Evolutionary conservation across 139 green algal genomes (phyloP), one percentile per base, ranked within the genome.

Genomic region (Chlorella sorokiniana): DNA sequence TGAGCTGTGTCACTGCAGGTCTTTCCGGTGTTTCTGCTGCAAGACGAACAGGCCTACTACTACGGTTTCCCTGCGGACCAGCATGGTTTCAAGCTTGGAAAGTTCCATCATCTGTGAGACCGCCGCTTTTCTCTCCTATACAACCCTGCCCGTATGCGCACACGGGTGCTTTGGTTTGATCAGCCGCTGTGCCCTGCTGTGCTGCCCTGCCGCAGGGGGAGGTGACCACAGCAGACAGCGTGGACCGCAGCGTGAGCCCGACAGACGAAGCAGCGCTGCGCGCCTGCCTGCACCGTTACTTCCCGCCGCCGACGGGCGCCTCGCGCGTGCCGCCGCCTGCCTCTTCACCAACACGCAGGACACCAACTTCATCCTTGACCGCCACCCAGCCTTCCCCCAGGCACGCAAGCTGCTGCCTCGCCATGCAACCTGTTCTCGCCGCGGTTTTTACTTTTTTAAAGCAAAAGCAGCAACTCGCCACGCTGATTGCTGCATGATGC

Each of bases 341-440:
- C 86, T 94, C 81, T 97, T 96, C 80, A 95, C 90, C 41, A 95
- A 94, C 88, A 96, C 91, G 0, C 89, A 90, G 1, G 93, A 96
- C 65, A 38, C 52, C 0, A 86, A 95, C 74, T 97, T 97, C 78
- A 85, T 97, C 18, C 81, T 97, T 11, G 94, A 97, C 76, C 35
- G 56, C 3, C 93, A 96, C 79, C 94, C 93, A 0, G 8, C 22
- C 2, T 76, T 92, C 29, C 82, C 81, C 10, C 91, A 97, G 89
- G 93, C n/a, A n/a, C n/a, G n/a, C n/a, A n/a, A n/a, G n/a, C n/a
- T n/a, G n/a, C n/a, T n/a, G n/a, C n/a, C n/a, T n/a, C n/a, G n/a
- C n/a, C n/a, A n/a, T n/a, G n/a, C n/a, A n/a, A n/a, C n/a, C n/a
- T n/a, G n/a, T n/a, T n/a, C n/a, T n/a, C n/a, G n/a, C n/a, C n/a